Conservation (phyloP, 164 flowering plant species). For the Stephania japonica region DNA sequence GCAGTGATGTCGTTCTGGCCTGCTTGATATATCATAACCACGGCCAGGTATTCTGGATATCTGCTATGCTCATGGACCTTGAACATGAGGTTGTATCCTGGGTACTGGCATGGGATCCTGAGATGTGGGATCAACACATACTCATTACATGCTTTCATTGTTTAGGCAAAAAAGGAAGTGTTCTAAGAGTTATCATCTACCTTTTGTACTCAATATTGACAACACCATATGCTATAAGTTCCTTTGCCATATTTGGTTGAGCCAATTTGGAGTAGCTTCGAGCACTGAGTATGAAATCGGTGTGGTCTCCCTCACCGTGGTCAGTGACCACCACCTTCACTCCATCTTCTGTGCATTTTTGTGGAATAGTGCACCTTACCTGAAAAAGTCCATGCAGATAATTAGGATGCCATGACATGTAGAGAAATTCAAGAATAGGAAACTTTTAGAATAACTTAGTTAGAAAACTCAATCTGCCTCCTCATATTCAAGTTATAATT, state of each 20-base stretch:
- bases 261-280: slow-evolving; percentile 57
- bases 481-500: background rate
- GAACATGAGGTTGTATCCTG: slow-evolving; percentile 39
- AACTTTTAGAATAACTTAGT: background rate
- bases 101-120: slow-evolving; percentile 53
- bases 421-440: background rate
- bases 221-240: slow-evolving; percentile 57
- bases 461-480: background rate
- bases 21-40: slow-evolving; percentile 47
- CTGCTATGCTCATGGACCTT: slow-evolving; percentile 66
- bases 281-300: slow-evolving; percentile 76
- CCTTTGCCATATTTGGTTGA: slow-evolving; percentile 26
- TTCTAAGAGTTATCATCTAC: slow-evolving; percentile 1
- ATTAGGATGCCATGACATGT: background rate
- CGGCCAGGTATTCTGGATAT: slow-evolving; percentile 61
- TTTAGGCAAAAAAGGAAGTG: background rate
- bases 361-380: slow-evolving; percentile 66
- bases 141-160: background rate
- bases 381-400: slow-evolving; percentile 17
- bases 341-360: slow-evolving; percentile 53
- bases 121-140: background rate
- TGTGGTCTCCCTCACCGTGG: slow-evolving; percentile 72
- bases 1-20: slow-evolving; percentile 52
- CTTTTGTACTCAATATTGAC: slow-evolving; percentile 65
- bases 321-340: slow-evolving; percentile 67